Evolutionary conservation across 2,329 filamentous ascomycete genomes (phyloP).

Genomic region (Canariomyces notabilis): DNA sequence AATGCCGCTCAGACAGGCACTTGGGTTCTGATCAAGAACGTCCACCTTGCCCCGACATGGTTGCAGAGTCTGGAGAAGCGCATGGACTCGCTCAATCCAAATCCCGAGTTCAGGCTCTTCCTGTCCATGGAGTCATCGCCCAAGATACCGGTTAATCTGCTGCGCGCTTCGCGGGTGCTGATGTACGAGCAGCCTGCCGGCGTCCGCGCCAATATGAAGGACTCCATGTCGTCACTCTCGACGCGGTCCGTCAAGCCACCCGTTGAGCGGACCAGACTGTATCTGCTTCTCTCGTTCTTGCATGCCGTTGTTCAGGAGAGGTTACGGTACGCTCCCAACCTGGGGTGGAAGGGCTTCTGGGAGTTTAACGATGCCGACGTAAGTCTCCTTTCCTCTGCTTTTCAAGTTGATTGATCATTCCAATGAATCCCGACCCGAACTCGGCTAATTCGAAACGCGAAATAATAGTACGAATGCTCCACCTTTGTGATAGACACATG

Average conservation of each 20-base stretch:
- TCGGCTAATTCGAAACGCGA: too few species aligned
- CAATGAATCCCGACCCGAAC: too few species aligned
- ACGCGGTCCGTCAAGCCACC: constrained; percentile 73
- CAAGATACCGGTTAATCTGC: constrained; percentile 93
- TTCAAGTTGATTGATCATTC: constrained; percentile 69
- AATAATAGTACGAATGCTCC: constrained; percentile 83
- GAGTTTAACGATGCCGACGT: constrained; percentile 99
- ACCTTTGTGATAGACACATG: constrained; percentile 94
- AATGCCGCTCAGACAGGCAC: constrained; percentile 86
- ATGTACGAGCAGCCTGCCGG: constrained; percentile 99
- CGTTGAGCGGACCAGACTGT: constrained; percentile 84
- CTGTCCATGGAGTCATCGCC: constrained; percentile 95
- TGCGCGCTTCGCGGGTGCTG: constrained; percentile 86
- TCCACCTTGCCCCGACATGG: constrained; percentile 93
- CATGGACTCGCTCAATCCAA: constrained; percentile 89
- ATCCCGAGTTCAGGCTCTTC: constrained; percentile 90
- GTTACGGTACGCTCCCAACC: constrained; percentile 83
- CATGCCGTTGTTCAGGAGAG: constrained; percentile 95
- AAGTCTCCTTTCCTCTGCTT: constrained; percentile 50
- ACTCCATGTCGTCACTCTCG: constrained; percentile 81
- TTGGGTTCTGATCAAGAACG: constrained; percentile 99
- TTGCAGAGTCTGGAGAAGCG: constrained; percentile 95
- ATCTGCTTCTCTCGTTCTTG: constrained; percentile 86
- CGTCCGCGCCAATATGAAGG: constrained; percentile 97
- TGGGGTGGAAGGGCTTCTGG: constrained; percentile 99